These are phyloP conservation scores for Thamnidium elegans DNA, from an alignment of 192 early-diverging fungal species.

Conservation along the genomic window DNA sequence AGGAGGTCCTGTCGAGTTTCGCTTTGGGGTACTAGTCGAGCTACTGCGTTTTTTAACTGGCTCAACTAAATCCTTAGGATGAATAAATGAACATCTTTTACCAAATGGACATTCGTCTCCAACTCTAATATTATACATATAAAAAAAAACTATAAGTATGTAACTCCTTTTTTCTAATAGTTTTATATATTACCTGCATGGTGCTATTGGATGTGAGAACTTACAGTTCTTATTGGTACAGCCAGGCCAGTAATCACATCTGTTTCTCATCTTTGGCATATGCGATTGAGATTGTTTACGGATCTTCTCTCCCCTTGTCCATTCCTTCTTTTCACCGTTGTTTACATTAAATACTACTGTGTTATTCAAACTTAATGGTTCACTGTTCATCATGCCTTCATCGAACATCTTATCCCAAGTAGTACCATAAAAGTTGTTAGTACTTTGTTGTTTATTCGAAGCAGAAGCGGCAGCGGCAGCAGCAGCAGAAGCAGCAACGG, in stretches of 20 bases:
- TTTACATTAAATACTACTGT: not conserved
- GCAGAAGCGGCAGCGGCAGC: not conserved
- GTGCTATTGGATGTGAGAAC: constrained; percentile 39
- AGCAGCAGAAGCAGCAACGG: too few species aligned
- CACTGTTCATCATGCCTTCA: not conserved
- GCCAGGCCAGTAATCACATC: constrained; percentile 49
- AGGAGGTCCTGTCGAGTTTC: too few species aligned
- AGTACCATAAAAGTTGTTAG: not conserved
- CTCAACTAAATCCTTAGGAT: not conserved
- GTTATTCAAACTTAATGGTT: not conserved
- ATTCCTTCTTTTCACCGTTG: not conserved
- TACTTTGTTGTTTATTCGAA: not conserved
- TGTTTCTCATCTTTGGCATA: constrained; percentile 8
- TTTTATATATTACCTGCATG: constrained; percentile 38
- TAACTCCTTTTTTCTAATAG: not conserved
- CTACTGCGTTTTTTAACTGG: not conserved
- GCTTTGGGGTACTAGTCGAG: too few species aligned
- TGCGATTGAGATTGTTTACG: constrained; percentile 2
- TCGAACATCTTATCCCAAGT: not conserved
- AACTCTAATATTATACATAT: not conserved
- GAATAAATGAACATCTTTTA: not conserved
- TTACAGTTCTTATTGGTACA: constrained; percentile 58
- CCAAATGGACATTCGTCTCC: not conserved
- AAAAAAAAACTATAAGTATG: not conserved
- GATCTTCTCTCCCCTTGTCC: constrained; percentile 4